Conservation (phyloP, 306 rosid species). For the Cyclanthera cordifolia region DNA sequence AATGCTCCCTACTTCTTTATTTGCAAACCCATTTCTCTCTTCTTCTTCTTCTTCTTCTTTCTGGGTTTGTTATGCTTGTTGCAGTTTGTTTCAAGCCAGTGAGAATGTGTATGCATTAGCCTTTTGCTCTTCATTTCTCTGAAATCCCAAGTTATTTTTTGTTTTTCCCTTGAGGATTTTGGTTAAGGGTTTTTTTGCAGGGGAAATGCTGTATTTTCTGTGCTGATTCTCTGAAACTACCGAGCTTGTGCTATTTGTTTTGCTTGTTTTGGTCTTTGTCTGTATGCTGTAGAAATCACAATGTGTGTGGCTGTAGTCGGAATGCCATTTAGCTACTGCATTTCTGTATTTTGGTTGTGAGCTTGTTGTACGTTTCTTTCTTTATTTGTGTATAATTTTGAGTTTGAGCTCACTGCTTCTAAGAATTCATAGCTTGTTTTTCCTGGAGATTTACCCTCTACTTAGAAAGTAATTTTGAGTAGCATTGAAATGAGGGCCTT, state of each 20-base stretch:
- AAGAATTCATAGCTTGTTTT: too few species aligned
- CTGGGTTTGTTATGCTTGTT: constrained; percentile 26
- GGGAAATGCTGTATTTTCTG: constrained; percentile 20
- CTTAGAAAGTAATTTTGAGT: background rate
- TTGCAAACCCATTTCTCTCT: constrained; percentile 32
- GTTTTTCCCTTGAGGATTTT: background rate
- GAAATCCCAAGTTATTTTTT: background rate
- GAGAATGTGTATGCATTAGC: background rate
- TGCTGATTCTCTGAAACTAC: constrained; percentile 32
- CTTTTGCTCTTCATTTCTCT: background rate
- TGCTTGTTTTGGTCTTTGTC: too few species aligned
- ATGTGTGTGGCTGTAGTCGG: constrained; percentile 21
- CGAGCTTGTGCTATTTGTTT: too few species aligned
- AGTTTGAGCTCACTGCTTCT: background rate
- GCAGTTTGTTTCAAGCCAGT: too few species aligned
- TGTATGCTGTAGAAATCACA: background rate
- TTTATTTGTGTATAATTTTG: background rate
- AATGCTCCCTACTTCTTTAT: constrained; percentile 35
- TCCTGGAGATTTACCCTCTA: too few species aligned
- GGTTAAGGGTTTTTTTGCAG: constrained; percentile 19
- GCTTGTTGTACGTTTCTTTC: too few species aligned
- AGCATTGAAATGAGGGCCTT: constrained; percentile 37
- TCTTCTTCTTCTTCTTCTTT: constrained; percentile 15
- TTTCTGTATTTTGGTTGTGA: background rate
- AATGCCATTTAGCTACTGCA: constrained; percentile 21